These are phyloP conservation scores for Hypoxylon fuscum DNA, from an alignment of 495 filamentous ascomycete species.

Conservation along the genomic window DNA sequence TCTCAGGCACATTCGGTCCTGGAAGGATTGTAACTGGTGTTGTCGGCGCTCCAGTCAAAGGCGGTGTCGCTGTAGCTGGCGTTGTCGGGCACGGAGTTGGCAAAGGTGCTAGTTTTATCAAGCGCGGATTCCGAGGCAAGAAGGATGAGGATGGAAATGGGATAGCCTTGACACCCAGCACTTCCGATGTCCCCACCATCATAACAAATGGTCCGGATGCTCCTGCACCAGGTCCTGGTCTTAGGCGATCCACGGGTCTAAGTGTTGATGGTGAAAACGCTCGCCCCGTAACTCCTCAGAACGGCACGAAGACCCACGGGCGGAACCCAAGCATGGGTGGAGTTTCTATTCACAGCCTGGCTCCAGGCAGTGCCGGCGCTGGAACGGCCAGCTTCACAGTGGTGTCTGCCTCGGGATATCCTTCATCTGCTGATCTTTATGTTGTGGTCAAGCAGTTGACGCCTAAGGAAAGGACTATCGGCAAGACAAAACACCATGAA, in stretches of 20 bases:
- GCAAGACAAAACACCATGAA: slow-evolving; percentile 89
- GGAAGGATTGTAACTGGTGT: slow-evolving; percentile 85
- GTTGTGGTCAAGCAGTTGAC: slow-evolving; percentile 73
- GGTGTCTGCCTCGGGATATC: slow-evolving; percentile 80
- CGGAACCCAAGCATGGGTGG: slow-evolving; percentile 75
- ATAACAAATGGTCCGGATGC: slow-evolving; percentile 52
- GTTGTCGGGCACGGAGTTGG: slow-evolving; percentile 79
- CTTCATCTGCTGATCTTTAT: slow-evolving; percentile 80
- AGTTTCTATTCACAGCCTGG: slow-evolving; percentile 65
- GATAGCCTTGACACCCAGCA: slow-evolving; percentile 41
- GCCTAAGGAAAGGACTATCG: slow-evolving; percentile 76
- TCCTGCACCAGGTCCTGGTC: slow-evolving; percentile 41
- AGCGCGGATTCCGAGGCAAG: slow-evolving; percentile 76
- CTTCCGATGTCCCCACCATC: slow-evolving; percentile 56
- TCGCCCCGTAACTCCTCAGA: slow-evolving; percentile 52
- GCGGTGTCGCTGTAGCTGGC: slow-evolving; percentile 75
- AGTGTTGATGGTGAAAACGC: slow-evolving; percentile 36
- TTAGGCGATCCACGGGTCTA: slow-evolving; percentile 49
- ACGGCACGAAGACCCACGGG: slow-evolving; percentile 58
- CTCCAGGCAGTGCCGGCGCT: slow-evolving; percentile 62
- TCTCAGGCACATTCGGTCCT: slow-evolving; percentile 93
- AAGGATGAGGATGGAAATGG: slow-evolving; percentile 64
- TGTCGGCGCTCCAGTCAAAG: slow-evolving; percentile 89
- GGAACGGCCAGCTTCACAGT: slow-evolving; percentile 86
- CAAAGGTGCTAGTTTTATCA: slow-evolving; percentile 88